Conservation (phyloP, 2,329 filamentous ascomycete species). For the Trichocomaceae sp. region DNA sequence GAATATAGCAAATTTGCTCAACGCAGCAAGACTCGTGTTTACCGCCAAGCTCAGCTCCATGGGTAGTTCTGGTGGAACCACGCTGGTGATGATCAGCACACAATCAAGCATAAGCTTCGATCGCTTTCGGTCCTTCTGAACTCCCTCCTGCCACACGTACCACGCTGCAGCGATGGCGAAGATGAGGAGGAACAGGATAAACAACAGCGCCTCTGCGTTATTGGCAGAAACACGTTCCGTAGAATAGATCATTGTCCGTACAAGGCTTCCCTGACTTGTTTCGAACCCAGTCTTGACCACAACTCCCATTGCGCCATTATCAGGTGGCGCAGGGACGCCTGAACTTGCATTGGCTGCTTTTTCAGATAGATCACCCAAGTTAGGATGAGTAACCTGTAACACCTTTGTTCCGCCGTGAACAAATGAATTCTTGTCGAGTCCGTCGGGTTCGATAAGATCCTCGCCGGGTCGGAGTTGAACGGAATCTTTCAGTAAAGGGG, state of each 20-base stretch:
- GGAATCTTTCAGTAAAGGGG: slow-evolving; percentile 92
- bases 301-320: slow-evolving; percentile 88
- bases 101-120: slow-evolving; percentile 97
- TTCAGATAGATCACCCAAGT: slow-evolving; percentile 59
- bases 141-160: slow-evolving; percentile 98
- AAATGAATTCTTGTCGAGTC: slow-evolving; percentile 92
- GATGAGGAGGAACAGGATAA: slow-evolving; percentile 92
- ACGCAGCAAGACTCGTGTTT: slow-evolving; percentile 89
- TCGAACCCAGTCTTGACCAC: slow-evolving; percentile 98
- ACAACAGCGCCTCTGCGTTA: slow-evolving; percentile 90
- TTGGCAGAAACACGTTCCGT: slow-evolving; percentile 98
- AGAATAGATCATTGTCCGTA: slow-evolving; percentile 99
- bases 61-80: slow-evolving; percentile 94
- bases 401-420: slow-evolving; percentile 97
- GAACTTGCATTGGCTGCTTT: slow-evolving; percentile 61
- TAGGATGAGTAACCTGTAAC: slow-evolving; percentile 86
- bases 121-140: slow-evolving; percentile 86
- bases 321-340: slow-evolving; percentile 75
- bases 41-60: slow-evolving; percentile 98
- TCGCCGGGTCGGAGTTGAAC: slow-evolving; percentile 81
- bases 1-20: slow-evolving; percentile 95
- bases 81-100: slow-evolving; percentile 93
- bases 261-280: slow-evolving; percentile 93
- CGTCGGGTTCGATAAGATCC: slow-evolving; percentile 75
- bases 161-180: slow-evolving; percentile 96